phyloP scores from a whole-genome alignment of 1,139 yeast species.

The Pichia cactophila region DNA sequence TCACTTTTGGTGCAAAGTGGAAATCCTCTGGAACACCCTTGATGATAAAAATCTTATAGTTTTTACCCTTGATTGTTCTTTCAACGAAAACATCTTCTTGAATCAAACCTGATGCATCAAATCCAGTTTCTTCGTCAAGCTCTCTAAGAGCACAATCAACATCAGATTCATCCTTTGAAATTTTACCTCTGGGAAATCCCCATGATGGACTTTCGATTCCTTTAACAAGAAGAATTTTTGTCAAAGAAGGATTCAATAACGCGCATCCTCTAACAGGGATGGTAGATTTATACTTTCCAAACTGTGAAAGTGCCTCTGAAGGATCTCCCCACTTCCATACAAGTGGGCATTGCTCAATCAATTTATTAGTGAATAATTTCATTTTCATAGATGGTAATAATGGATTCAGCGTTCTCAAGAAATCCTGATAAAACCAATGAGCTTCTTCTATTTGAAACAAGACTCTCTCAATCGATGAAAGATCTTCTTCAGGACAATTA shows the following conservation, averaged over 20 bases:
- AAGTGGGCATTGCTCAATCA: conserved; percentile 74
- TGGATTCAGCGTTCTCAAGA: conserved; percentile 66
- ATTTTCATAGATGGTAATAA: conserved; percentile 71
- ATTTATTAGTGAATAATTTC: conserved; percentile 65
- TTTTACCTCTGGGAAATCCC: conserved; percentile 98
- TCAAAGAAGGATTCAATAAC: conserved; percentile 61
- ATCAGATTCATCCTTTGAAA: conserved; percentile 87
- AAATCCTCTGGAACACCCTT: conserved; percentile 74
- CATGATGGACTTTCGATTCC: conserved; percentile 81
- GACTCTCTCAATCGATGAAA: conserved; percentile 77
- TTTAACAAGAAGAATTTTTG: conserved; percentile 70
- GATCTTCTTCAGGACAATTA: conserved; percentile 87
- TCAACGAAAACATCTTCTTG: conserved; percentile 71
- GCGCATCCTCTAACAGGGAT: conserved; percentile 98
- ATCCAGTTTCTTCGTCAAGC: conserved; percentile 93
- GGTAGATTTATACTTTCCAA: conserved; percentile 77
- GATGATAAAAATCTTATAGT: conserved; percentile 74
- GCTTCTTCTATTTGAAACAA: conserved; percentile 97
- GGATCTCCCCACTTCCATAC: conserved; percentile 85
- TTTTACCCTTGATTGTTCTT: conserved; percentile 75
- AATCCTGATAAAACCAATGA: conserved; percentile 95
- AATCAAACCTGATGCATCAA: conserved; percentile 63
- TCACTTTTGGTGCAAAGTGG: conserved; percentile 67
- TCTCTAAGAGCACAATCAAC: conserved; percentile 92
- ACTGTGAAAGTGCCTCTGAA: conserved; percentile 62